Evolutionary conservation across 805 yeast genomes (phyloP).

Genomic region (Cyberlindnera xylosilytica): DNA sequence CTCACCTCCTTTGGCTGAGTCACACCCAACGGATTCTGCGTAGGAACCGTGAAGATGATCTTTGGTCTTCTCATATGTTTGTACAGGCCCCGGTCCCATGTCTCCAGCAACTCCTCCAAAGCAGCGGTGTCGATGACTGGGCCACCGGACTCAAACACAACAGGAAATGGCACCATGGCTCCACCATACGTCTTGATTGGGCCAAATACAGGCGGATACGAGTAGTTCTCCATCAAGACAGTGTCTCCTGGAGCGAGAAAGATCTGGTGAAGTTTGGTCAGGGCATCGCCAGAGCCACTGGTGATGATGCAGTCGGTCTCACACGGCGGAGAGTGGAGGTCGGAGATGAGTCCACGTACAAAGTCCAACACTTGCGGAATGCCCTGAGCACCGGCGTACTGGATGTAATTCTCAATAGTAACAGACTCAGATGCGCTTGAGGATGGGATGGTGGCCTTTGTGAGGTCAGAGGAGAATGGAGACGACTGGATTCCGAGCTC

Average conservation of each 20-base stretch:
- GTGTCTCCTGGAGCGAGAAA: slow-evolving; percentile 52
- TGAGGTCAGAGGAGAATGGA: slow-evolving; percentile 2
- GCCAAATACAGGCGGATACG: slow-evolving; percentile 57
- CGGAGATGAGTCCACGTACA: slow-evolving; percentile 43
- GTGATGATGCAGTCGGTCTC: slow-evolving; percentile 34
- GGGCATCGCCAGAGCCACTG: slow-evolving; percentile 54
- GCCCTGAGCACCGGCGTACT: slow-evolving; percentile 38
- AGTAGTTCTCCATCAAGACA: slow-evolving; percentile 61
- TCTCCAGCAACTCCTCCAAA: slow-evolving; percentile 46
- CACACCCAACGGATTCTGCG: slow-evolving; percentile 65
- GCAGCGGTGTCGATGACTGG: slow-evolving; percentile 41
- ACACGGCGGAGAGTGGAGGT: slow-evolving; percentile 37
- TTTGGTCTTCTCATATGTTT: slow-evolving; percentile 47
- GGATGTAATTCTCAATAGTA: slow-evolving; percentile 6
- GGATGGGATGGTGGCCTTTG: slow-evolving; percentile 5
- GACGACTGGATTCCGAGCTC: slow-evolving; percentile 9
- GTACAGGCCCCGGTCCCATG: slow-evolving; percentile 39
- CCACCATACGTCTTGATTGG: slow-evolving; percentile 27
- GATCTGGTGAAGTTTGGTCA: slow-evolving; percentile 45
- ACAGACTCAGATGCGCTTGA: not conserved
- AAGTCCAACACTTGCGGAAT: slow-evolving; percentile 62
- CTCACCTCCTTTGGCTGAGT: slow-evolving; percentile 49
- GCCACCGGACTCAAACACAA: slow-evolving; percentile 26
- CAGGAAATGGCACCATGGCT: slow-evolving; percentile 44
- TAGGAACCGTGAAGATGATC: slow-evolving; percentile 59